Evolutionary conservation across 306 rosid genomes (phyloP), one percentile per base, ranked within the genome.

Genomic region (Lathyrus sativus): DNA sequence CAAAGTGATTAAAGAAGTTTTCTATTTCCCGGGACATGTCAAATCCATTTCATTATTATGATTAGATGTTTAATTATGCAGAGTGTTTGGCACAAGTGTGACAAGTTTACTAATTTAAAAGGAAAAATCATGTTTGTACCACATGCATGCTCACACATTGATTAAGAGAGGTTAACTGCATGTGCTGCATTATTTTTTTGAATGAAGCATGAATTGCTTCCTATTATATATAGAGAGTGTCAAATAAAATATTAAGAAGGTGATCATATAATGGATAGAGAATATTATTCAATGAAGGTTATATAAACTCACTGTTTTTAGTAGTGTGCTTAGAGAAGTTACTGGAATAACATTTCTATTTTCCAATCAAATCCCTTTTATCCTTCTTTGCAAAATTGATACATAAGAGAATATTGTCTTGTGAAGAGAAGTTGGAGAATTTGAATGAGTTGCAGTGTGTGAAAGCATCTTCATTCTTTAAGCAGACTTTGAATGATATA

Each of bases 191-290:
- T 19, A 19, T 19, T 51, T 51, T 51, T 0, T 50, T 50, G 15
- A 70, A 33, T 45, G 4, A 62, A 67, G 39, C 37, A 53, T 7
- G 46, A 35, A 28, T 70, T 55, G 48, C 39, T n/a, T 37, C 33
- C n/a, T 53, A 22, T 46, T 67, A 78, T 10, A 70, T 73, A 79
- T 74, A 76, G 26, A 19, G 6, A 72, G 13, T 33, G 80, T 76
- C 82, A 13, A 87, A 62, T 17, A 76, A 81, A 67, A 77, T 81
- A 87, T 76, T 77, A 89, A 87, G 50, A 78, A 77, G 15, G 77
- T 83, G 56, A 70, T 78, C 44, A 22, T 69, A 61, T 28, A 67
- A 11, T 56, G 80, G 46, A 87, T 70, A 73, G 68, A 81, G n/a
- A 69, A 3, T 28, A 24, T 24, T 24, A 2, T 2, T 81, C 82